Conservation (phyloP, 805 yeast species). For the Suhomyces sp. region DNA sequence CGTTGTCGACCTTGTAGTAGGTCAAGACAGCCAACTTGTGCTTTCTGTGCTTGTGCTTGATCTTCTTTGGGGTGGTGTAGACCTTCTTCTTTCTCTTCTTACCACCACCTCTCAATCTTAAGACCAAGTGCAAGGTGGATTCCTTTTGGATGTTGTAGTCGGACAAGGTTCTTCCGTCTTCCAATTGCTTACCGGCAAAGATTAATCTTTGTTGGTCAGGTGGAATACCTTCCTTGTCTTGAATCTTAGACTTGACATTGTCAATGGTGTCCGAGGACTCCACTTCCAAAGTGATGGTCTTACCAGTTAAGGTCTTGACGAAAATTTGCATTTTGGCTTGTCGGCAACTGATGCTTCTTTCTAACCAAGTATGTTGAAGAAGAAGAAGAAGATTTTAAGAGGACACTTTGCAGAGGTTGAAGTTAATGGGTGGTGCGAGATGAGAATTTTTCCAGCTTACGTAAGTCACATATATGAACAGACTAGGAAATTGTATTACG, state of each 20-base stretch:
- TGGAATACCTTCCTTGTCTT: constrained; percentile 99
- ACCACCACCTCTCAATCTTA: constrained; percentile 97
- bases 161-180: constrained; percentile 97
- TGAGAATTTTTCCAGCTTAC: constrained; percentile 1
- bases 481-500: too few relatives aligned
- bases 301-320: constrained; percentile 99
- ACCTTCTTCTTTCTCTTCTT: constrained; percentile 99
- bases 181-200: constrained; percentile 99
- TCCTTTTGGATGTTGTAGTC: constrained; percentile 99
- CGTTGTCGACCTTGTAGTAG: constrained; percentile 98
- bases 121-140: constrained; percentile 94
- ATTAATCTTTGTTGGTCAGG: constrained; percentile 99
- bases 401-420: not conserved
- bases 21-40: constrained; percentile 98
- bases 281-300: constrained; percentile 98
- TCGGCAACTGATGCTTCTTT: constrained; percentile 49
- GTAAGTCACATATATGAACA: too few relatives aligned
- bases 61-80: constrained; percentile 99
- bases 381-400: not conserved
- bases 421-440: not conserved
- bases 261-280: constrained; percentile 98
- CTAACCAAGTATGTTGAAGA: too few relatives aligned
- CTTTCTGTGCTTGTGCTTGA: constrained; percentile 99
- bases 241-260: constrained; percentile 97
- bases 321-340: constrained; percentile 80